Evolutionary conservation across 176 grass and related monocot genomes (phyloP).

Genomic region (Hyparrhenia diplandra): DNA sequence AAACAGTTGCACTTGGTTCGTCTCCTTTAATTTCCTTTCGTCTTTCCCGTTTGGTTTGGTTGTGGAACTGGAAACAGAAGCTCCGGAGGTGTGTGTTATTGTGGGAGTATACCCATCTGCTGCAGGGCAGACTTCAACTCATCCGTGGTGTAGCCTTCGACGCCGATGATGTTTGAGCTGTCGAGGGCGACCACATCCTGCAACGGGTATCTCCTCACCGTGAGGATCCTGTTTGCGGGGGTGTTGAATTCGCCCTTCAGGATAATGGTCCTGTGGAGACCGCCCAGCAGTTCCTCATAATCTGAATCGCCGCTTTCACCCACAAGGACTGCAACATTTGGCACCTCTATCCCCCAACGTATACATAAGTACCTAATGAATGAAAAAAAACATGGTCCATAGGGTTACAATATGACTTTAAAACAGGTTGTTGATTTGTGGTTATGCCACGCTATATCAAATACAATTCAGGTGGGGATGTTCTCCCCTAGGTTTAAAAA

Average conservation of each 20-base stretch:
- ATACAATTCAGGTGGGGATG: neutral
- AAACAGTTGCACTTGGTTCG: conserved; percentile 24
- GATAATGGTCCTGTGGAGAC: conserved; percentile 79
- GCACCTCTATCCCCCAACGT: conserved; percentile 81
- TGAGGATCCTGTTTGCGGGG: conserved; percentile 50
- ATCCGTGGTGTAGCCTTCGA: conserved; percentile 38
- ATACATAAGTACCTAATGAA: conserved; percentile 80
- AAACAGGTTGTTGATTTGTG: neutral
- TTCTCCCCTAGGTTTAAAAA: neutral
- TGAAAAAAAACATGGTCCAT: neutral
- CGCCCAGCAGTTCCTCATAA: conserved; percentile 81
- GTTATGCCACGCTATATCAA: neutral
- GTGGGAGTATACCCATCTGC: conserved; percentile 40
- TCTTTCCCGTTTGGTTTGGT: neutral
- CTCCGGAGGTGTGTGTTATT: neutral
- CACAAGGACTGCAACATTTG: conserved; percentile 68
- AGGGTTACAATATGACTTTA: neutral
- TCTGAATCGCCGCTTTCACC: conserved; percentile 94
- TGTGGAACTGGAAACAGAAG: neutral
- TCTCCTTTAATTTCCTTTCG: neutral
- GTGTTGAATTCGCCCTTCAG: conserved; percentile 81
- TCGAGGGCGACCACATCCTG: conserved; percentile 75
- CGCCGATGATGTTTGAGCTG: conserved; percentile 60
- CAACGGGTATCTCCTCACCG: conserved; percentile 63
- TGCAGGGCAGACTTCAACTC: conserved; percentile 51